phyloP scores from a whole-genome alignment of 2,329 filamentous ascomycete genomes.

The Colletotrichum sp. region DNA sequence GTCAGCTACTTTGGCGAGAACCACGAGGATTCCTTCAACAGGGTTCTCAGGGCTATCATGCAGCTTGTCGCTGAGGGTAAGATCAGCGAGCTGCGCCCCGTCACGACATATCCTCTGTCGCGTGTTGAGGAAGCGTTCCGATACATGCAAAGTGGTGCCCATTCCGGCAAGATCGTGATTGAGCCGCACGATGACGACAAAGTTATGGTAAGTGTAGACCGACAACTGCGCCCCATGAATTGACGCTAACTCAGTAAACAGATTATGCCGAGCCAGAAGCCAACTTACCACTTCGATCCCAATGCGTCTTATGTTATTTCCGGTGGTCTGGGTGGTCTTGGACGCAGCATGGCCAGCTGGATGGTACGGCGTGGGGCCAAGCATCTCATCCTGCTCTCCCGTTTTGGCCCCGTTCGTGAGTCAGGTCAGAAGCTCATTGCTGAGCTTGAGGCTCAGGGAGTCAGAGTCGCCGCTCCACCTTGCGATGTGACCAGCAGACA shows the following conservation, averaged over 20 bases:
- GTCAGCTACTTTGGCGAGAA: slow-evolving; percentile 25
- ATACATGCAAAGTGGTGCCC: slow-evolving; percentile 38
- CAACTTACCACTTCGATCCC: background rate
- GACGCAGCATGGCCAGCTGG: slow-evolving; percentile 24
- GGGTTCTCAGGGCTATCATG: background rate
- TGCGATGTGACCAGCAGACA: background rate
- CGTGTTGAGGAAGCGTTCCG: slow-evolving; percentile 36
- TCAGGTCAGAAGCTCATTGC: slow-evolving; percentile 16
- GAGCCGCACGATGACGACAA: background rate
- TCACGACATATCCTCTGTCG: slow-evolving; percentile 26
- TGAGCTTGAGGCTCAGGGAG: slow-evolving; percentile 17
- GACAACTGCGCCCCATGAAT: no score
- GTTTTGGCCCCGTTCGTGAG: slow-evolving; percentile 24
- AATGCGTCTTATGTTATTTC: background rate
- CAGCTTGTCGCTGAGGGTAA: background rate
- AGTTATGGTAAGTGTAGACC: background rate
- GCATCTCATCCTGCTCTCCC: slow-evolving; percentile 31
- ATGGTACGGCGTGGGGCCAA: slow-evolving; percentile 29
- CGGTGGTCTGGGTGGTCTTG: slow-evolving; percentile 28
- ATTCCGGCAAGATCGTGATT: slow-evolving; percentile 42
- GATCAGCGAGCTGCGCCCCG: slow-evolving; percentile 16
- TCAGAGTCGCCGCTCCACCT: background rate
- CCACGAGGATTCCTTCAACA: background rate
- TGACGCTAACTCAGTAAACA: background rate
- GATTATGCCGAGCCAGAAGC: background rate